Conservation (phyloP, 2,329 filamentous ascomycete species). For the Volutella citrinella region DNA sequence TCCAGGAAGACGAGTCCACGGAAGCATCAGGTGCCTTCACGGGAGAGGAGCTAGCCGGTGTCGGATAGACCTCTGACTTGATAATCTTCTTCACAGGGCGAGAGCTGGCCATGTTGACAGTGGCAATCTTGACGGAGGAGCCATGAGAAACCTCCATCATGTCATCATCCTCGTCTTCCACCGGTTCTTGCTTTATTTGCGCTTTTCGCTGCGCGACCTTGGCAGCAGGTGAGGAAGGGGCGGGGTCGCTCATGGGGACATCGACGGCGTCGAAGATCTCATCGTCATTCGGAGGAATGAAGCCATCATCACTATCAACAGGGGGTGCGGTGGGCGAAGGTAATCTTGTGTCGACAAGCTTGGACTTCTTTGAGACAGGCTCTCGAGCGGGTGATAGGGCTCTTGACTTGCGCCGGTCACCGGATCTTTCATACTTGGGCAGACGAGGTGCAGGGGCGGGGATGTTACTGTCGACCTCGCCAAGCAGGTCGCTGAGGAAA, state of each 20-base stretch:
- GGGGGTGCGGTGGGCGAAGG: slow-evolving; percentile 44
- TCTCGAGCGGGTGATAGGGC: slow-evolving; percentile 71
- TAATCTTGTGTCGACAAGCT: slow-evolving; percentile 47
- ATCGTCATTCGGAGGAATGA: slow-evolving; percentile 59
- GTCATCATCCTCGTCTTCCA: slow-evolving; percentile 73
- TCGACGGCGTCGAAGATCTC: slow-evolving; percentile 44
- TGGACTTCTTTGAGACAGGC: slow-evolving; percentile 55
- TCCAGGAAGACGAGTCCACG: slow-evolving; percentile 84
- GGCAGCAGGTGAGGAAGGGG: slow-evolving; percentile 81
- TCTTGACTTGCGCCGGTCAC: slow-evolving; percentile 74
- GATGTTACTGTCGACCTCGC: slow-evolving; percentile 80
- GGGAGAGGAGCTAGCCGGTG: slow-evolving; percentile 76
- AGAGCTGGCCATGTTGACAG: slow-evolving; percentile 81
- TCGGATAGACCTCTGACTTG: slow-evolving; percentile 64
- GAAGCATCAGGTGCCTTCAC: slow-evolving; percentile 54
- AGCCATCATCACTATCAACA: slow-evolving; percentile 54
- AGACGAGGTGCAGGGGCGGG: slow-evolving; percentile 51
- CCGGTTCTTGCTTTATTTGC: slow-evolving; percentile 45
- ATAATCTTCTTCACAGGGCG: slow-evolving; percentile 69
- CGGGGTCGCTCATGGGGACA: slow-evolving; percentile 79
- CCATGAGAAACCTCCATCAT: slow-evolving; percentile 85
- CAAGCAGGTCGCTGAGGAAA: slow-evolving; percentile 81
- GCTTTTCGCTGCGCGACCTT: slow-evolving; percentile 73
- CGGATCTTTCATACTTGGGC: slow-evolving; percentile 65
- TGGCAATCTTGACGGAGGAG: slow-evolving; percentile 63